These are phyloP conservation scores for Fusarium scirpi DNA, from an alignment of 2,329 filamentous ascomycete species.

Conservation along the genomic window DNA sequence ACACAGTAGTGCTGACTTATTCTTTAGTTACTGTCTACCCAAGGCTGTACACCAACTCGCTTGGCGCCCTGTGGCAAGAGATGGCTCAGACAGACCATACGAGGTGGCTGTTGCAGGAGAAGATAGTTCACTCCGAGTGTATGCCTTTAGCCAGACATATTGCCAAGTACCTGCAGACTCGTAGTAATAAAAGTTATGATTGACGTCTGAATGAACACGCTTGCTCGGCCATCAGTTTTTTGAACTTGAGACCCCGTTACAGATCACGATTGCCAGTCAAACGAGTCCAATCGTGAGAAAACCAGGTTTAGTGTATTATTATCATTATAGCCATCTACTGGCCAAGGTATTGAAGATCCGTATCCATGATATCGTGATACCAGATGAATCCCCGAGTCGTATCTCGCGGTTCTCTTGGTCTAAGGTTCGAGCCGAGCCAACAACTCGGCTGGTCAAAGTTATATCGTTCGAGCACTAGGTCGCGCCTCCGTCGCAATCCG, in stretches of 20 bases:
- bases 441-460: background rate
- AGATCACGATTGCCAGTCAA: background rate
- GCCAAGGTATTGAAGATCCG: conserved; percentile 30
- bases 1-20: conserved; percentile 23
- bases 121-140: conserved; percentile 71
- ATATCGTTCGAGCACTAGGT: background rate
- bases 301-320: conserved; percentile 26
- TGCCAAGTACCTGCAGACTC: conserved; percentile 33
- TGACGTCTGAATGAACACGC: background rate
- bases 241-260: background rate
- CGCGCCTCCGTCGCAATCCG: background rate
- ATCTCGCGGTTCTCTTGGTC: background rate
- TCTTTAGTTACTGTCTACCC: conserved; percentile 60
- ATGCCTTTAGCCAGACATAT: conserved; percentile 56
- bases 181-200: conserved; percentile 34
- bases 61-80: conserved; percentile 69
- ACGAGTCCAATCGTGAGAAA: background rate
- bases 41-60: conserved; percentile 75
- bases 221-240: background rate
- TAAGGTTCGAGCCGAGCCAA: background rate
- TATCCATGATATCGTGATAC: conserved; percentile 39
- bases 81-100: conserved; percentile 46
- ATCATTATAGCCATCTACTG: conserved; percentile 41
- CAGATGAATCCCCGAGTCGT: conserved; percentile 8
- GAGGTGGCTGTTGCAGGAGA: conserved; percentile 69